A percentile compares a stretch with the other conserved stretches of the same genome.
Conservation (phyloP, 2,329 filamentous ascomycete genomes). For the Pseudogymnoascus sp. region DNA sequence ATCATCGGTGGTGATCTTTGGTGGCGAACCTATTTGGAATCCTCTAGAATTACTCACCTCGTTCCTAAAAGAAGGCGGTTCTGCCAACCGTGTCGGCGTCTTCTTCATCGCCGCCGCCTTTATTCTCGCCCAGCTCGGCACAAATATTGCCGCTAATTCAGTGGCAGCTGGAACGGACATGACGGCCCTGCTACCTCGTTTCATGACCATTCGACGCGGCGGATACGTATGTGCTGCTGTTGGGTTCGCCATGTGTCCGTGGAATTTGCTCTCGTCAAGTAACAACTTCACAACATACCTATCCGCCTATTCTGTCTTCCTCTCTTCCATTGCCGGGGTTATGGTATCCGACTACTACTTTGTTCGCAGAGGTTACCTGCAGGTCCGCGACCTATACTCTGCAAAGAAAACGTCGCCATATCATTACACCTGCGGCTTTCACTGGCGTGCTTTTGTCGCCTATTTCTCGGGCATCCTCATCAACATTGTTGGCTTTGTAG, state of each 20-base stretch:
- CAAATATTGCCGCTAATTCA: constrained; percentile 81
- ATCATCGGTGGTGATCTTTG: constrained; percentile 61
- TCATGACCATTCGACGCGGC: constrained; percentile 76
- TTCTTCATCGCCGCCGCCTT: constrained; percentile 67
- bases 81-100: constrained; percentile 64
- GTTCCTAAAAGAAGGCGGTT: constrained; percentile 57
- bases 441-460: constrained; percentile 77
- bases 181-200: constrained; percentile 72
- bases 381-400: constrained; percentile 72
- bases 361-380: constrained; percentile 73
- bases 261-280: constrained; percentile 64
- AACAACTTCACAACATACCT: constrained; percentile 90
- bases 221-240: constrained; percentile 77
- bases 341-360: constrained; percentile 84
- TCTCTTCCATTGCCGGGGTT: constrained; percentile 89
- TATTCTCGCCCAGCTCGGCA: constrained; percentile 75
- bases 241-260: constrained; percentile 80
- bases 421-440: constrained; percentile 64
- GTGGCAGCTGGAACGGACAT: constrained; percentile 72
- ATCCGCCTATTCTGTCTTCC: constrained; percentile 84
- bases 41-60: constrained; percentile 58
- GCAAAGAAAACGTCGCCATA: constrained; percentile 61
- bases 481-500: constrained; percentile 87
- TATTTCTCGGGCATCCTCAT: constrained; percentile 78
- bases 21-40: constrained; percentile 61